These are phyloP conservation scores for Colletotrichum echinochloae DNA, from an alignment of 2,329 filamentous ascomycete genomes.

Conservation along the genomic window DNA sequence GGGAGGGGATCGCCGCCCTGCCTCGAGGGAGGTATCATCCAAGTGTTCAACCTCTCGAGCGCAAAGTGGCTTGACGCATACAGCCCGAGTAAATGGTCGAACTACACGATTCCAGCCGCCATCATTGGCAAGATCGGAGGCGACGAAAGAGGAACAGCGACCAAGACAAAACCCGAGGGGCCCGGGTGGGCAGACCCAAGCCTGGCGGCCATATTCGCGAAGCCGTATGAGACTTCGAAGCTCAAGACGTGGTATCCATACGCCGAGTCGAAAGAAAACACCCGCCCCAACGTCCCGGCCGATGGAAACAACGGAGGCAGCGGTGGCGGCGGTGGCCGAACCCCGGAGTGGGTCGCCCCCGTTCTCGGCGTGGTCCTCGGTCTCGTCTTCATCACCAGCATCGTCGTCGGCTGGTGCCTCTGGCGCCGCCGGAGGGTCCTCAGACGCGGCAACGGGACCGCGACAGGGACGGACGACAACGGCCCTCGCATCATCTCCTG, in stretches of 20 bases:
- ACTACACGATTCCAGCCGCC: constrained; percentile 77
- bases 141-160: constrained; percentile 74
- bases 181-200: constrained; percentile 64
- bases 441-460: constrained; percentile 51
- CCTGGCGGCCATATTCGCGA: constrained; percentile 66
- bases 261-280: constrained; percentile 48
- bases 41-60: constrained; percentile 79
- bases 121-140: constrained; percentile 78
- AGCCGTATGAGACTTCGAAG: constrained; percentile 66
- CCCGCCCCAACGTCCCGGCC: constrained; percentile 39
- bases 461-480: constrained; percentile 59
- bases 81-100: constrained; percentile 69
- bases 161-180: constrained; percentile 71
- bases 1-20: constrained; percentile 53
- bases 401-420: constrained; percentile 64
- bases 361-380: constrained; percentile 73
- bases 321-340: constrained; percentile 47
- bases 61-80: constrained; percentile 78
- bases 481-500: constrained; percentile 63
- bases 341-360: constrained; percentile 70
- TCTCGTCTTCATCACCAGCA: constrained; percentile 64
- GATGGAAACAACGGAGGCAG: constrained; percentile 24
- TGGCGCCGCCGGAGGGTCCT: constrained; percentile 63
- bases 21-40: constrained; percentile 63
- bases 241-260: constrained; percentile 74